Percentiles rank a stretch among this genome's conserved stretches.
Evolutionary conservation across 2,329 filamentous ascomycete species (phyloP).

Genomic region (Beauveria rudraprayagi): DNA sequence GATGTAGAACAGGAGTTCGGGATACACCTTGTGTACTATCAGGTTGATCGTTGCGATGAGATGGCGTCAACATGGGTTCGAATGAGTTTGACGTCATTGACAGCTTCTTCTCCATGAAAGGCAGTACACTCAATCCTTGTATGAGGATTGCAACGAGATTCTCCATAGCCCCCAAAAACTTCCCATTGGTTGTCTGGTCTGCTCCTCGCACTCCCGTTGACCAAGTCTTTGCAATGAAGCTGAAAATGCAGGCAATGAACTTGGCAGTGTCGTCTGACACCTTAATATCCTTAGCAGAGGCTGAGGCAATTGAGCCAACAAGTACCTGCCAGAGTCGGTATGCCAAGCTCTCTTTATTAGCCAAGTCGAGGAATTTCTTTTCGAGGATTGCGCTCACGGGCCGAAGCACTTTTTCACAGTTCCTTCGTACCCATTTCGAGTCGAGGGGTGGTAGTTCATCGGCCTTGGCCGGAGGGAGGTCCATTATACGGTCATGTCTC

Average conservation of each 20-base stretch:
- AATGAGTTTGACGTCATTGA: slow-evolving; percentile 48
- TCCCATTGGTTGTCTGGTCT: slow-evolving; percentile 36
- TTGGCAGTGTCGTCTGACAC: slow-evolving; percentile 74
- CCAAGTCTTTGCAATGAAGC: slow-evolving; percentile 65
- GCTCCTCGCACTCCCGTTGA: slow-evolving; percentile 25
- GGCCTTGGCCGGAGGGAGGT: slow-evolving; percentile 47
- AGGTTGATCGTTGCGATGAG: slow-evolving; percentile 47
- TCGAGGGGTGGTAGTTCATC: slow-evolving; percentile 81
- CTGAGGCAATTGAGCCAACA: slow-evolving; percentile 54
- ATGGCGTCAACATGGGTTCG: slow-evolving; percentile 57
- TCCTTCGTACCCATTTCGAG: slow-evolving; percentile 76
- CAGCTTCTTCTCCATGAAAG: slow-evolving; percentile 55
- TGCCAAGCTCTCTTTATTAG: slow-evolving; percentile 45
- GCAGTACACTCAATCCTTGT: slow-evolving; percentile 45
- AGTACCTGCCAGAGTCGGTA: slow-evolving; percentile 53
- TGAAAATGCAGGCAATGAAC: slow-evolving; percentile 66
- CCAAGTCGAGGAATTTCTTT: slow-evolving; percentile 54
- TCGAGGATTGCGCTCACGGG: slow-evolving; percentile 53
- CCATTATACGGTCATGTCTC: slow-evolving; percentile 64
- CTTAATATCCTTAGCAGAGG: slow-evolving; percentile 80
- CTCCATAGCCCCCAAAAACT: slow-evolving; percentile 48
- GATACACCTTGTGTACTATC: slow-evolving; percentile 42
- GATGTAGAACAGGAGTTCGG: slow-evolving; percentile 56
- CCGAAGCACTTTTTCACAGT: slow-evolving; percentile 55
- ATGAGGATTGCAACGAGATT: slow-evolving; percentile 42